These are phyloP conservation scores for Moelleriella libera DNA, from an alignment of 2,329 filamentous ascomycete genomes.

Conservation along the genomic window DNA sequence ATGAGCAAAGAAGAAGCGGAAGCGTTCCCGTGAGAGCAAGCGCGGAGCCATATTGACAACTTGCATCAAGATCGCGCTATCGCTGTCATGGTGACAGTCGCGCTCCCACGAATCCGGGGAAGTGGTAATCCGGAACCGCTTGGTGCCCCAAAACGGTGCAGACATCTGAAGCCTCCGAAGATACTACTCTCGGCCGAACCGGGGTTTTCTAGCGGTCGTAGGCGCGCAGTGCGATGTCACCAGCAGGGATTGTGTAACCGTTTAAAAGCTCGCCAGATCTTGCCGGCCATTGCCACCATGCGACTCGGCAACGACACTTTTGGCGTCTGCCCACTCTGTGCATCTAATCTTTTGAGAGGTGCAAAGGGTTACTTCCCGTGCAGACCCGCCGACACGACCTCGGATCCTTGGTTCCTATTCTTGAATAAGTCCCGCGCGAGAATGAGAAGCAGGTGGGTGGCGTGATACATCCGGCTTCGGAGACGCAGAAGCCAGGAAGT, in stretches of 20 bases:
- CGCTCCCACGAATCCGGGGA: background rate
- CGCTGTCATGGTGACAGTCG: background rate
- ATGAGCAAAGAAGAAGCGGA: background rate
- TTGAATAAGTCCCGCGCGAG: background rate
- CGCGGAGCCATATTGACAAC: too few species aligned
- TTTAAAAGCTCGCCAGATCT: background rate
- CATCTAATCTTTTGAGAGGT: background rate
- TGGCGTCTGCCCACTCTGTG: background rate
- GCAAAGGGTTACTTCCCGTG: background rate
- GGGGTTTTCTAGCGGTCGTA: background rate
- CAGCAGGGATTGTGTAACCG: background rate
- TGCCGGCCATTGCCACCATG: background rate
- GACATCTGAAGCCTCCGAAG: background rate
- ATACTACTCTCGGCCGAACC: background rate
- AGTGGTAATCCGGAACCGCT: background rate
- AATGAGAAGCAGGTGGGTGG: background rate
- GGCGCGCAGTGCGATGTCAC: background rate
- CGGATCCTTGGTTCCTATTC: background rate
- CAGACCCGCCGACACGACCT: background rate
- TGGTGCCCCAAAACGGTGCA: background rate
- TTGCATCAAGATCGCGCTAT: too few species aligned
- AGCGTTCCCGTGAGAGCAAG: too few species aligned
- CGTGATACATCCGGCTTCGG: background rate
- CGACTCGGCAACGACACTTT: background rate
- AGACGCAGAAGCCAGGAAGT: background rate